Evolutionary conservation across 192 early-diverging fungal genomes (phyloP).

Genomic region (Umbelopsis vinacea): DNA sequence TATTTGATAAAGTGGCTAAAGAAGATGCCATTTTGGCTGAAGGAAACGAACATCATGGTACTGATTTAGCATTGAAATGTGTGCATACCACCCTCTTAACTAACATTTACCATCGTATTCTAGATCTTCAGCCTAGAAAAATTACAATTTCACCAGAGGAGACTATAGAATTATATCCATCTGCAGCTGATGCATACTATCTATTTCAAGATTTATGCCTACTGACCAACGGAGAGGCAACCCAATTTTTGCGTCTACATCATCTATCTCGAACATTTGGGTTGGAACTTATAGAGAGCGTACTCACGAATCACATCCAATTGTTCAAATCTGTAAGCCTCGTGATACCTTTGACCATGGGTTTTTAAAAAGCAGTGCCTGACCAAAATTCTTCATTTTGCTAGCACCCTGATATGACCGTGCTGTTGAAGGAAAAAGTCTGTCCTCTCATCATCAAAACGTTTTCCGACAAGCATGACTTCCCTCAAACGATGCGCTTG

Average conservation of each 20-base stretch:
- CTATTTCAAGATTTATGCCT: slow-evolving; percentile 91
- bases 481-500: slow-evolving; percentile 80
- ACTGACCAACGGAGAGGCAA: slow-evolving; percentile 68
- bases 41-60: slow-evolving; percentile 1
- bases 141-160: slow-evolving; percentile 32
- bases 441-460: slow-evolving; percentile 90
- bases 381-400: not conserved
- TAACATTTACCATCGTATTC: not conserved
- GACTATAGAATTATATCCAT: slow-evolving; percentile 50
- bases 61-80: not conserved
- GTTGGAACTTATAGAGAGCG: slow-evolving; percentile 91
- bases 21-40: slow-evolving; percentile 53
- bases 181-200: slow-evolving; percentile 83
- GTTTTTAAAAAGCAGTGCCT: too few relatives aligned
- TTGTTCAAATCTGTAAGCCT: slow-evolving; percentile 72
- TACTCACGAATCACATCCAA: slow-evolving; percentile 77
- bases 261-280: slow-evolving; percentile 75
- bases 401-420: slow-evolving; percentile 74
- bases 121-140: not conserved
- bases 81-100: too few relatives aligned
- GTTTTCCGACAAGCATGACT: slow-evolving; percentile 91
- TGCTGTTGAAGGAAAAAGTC: slow-evolving; percentile 77
- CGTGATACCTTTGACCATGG: not conserved
- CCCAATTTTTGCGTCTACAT: slow-evolving; percentile 60
- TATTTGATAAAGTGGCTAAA: slow-evolving; percentile 81